Percentiles rank a stretch among this genome's conserved stretches.
phyloP scores from a whole-genome alignment of 1,284 basidiomycete species.

The Irpex sp. region DNA sequence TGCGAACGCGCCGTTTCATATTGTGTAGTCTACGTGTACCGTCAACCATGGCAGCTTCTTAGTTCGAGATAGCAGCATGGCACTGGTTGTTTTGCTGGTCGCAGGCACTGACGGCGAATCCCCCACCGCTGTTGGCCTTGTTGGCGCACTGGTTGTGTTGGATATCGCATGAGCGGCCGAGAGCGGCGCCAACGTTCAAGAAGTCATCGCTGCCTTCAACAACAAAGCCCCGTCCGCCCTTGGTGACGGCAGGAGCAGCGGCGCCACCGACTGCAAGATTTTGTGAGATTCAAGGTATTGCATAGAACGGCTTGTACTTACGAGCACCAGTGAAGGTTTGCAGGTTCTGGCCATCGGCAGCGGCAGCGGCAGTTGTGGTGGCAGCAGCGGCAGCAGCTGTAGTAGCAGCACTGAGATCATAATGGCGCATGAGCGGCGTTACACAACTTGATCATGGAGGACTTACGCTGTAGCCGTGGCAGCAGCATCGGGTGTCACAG shows the following conservation, averaged over 20 bases:
- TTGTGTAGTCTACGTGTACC: neutral
- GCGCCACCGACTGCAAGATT: conserved; percentile 33
- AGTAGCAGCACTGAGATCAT: conserved; percentile 12
- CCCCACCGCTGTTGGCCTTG: conserved; percentile 20
- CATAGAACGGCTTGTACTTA: conserved; percentile 10
- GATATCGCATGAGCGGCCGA: conserved; percentile 55
- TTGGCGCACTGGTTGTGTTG: conserved; percentile 39
- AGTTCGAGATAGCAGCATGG: conserved; percentile 12
- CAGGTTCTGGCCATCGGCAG: conserved; percentile 33
- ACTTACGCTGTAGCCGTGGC: conserved; percentile 16
- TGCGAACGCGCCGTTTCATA: neutral
- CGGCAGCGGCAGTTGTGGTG: conserved; percentile 19
- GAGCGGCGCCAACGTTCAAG: conserved; percentile 45
- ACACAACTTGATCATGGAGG: too few relatives aligned
- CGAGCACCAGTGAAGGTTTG: conserved; percentile 50
- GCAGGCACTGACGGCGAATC: conserved; percentile 20
- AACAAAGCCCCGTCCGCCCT: conserved; percentile 42
- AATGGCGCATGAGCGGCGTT: too few relatives aligned
- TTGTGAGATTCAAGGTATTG: neutral
- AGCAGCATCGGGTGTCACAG: conserved; percentile 17
- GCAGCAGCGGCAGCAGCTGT: conserved; percentile 16
- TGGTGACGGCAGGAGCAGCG: conserved; percentile 39
- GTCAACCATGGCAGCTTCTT: neutral
- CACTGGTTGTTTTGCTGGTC: conserved; percentile 24
- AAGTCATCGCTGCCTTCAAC: conserved; percentile 43